Base-by-base conservation (phyloP, 2,329 filamentous ascomycete species). In the Sclerotinia spermophila region DNA sequence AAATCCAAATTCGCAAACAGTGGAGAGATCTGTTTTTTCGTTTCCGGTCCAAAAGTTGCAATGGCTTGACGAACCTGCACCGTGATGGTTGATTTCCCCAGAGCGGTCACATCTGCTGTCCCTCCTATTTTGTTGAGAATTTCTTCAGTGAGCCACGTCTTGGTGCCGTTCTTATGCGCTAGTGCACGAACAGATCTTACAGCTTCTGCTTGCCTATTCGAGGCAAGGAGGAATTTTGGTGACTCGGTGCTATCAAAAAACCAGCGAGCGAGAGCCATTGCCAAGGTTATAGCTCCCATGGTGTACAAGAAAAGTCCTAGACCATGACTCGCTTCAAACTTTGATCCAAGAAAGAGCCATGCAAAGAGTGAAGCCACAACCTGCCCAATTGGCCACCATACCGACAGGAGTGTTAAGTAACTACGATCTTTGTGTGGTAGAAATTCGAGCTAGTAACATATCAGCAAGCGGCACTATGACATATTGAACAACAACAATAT, bases 331-430 rank as follows among this genome's bases (percentile, higher is more conserved):
- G 53, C 40, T 83, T 87, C 38, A 56, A 74, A 77, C 38, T 70
- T 71, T 11, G 13, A 87, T 40, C 90, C 87, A 70, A 96, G 90
- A 75, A 90, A 92, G 60, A 85, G 90, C 92, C 92, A 95, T 10
- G 90, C 92, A 62, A 92, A 83, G 7, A 92, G 81, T 3, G 89
- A 90, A 2, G 91, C 89, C 70, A 90, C 85, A 11, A 96, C 84
- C 78, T 96, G 92, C 8, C 93, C 93, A 27, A 96, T 82, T 0
- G 93, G 92, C 92, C 93, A 97, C 90, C 92, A 96, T 11, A 94
- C 87, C 10, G 91, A 93, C n/a, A 96, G 84, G 62, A 95, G 84
- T 0, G 92, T 96, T 42, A 96, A 83, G 21, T 96, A 85, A 44
- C 89, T 88, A 73, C 88, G 89, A n/a, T 88, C 90, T 0, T 89